Percentiles rank a stretch among this genome's conserved stretches.
Evolutionary conservation across 148 eudicot species (phyloP).

Genomic region (Chenopodium quinoa): DNA sequence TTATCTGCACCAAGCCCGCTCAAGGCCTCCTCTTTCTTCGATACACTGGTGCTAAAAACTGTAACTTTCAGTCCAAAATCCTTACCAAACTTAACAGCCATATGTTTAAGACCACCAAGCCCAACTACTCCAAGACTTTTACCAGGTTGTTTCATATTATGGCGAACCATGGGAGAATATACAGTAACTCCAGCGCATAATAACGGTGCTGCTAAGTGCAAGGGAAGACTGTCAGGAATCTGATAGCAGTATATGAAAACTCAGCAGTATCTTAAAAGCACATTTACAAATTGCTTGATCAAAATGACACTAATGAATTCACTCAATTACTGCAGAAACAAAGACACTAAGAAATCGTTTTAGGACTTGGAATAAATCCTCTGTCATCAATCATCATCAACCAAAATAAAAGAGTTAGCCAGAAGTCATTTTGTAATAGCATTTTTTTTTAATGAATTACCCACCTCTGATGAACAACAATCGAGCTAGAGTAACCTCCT

Average conservation of each 20-base stretch:
- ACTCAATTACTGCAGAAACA: no score
- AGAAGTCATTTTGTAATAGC: no score
- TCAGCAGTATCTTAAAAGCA: not conserved
- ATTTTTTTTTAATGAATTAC: no score
- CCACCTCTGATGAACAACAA: no score
- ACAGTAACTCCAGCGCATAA: conserved; percentile 86
- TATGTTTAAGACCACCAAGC: conserved; percentile 80
- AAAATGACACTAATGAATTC: not conserved
- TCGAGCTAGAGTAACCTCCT: no score
- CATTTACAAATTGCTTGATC: not conserved
- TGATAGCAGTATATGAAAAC: conserved; percentile 57
- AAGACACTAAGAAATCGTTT: no score
- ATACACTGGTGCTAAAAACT: conserved; percentile 70
- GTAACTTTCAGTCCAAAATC: conserved; percentile 80
- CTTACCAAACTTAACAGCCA: conserved; percentile 83
- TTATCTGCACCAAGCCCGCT: conserved; percentile 58
- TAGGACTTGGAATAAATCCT: no score
- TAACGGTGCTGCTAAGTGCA: conserved; percentile 65
- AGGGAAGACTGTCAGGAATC: conserved; percentile 68
- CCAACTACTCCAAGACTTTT: conserved; percentile 81
- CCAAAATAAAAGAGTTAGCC: no score
- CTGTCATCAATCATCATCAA: no score
- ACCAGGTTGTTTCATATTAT: conserved; percentile 76
- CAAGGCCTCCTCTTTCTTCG: conserved; percentile 68
- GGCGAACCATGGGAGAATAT: conserved; percentile 72